Conservation (phyloP, 345 rosid genomes). For the Salix viminalis region DNA sequence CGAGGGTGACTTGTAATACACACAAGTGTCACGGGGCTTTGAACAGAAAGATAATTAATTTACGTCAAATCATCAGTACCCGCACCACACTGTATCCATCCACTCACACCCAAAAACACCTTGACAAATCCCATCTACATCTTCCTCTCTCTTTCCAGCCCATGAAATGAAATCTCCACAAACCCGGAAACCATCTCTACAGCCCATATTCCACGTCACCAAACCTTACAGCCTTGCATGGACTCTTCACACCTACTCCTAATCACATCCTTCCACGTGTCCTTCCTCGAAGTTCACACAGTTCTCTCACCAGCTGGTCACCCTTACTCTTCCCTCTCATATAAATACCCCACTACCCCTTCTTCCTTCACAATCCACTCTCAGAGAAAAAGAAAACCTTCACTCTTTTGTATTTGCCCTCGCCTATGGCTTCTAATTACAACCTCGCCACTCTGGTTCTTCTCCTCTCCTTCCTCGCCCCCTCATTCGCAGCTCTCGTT, state of each 20-base stretch:
- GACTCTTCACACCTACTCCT: slow-evolving; percentile 1
- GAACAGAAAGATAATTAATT: too few relatives aligned
- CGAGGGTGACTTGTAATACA: too few relatives aligned
- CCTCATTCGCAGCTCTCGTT: slow-evolving; percentile 47
- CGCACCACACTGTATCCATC: not conserved
- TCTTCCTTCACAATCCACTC: too few relatives aligned
- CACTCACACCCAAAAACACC: not conserved
- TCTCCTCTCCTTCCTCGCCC: slow-evolving; percentile 9
- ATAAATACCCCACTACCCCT: slow-evolving; percentile 3
- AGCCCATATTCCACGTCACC: not conserved
- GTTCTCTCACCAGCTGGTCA: slow-evolving; percentile 26
- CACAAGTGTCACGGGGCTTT: too few relatives aligned
- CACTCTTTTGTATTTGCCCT: not conserved
- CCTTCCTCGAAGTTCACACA: slow-evolving; percentile 16
- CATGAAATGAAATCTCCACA: not conserved
- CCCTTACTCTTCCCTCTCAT: not conserved
- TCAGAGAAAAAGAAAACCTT: too few relatives aligned
- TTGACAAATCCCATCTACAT: not conserved
- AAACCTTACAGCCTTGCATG: slow-evolving; percentile 20
- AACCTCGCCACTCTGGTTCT: slow-evolving; percentile 25
- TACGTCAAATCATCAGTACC: not conserved
- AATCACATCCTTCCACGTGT: slow-evolving; percentile 16
- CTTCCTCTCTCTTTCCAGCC: not conserved
- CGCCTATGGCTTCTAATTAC: slow-evolving; percentile 41
- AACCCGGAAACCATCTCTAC: not conserved